These are phyloP conservation scores for Verticillium tricorpus DNA, from an alignment of 2,329 filamentous ascomycete genomes.

Conservation along the genomic window DNA sequence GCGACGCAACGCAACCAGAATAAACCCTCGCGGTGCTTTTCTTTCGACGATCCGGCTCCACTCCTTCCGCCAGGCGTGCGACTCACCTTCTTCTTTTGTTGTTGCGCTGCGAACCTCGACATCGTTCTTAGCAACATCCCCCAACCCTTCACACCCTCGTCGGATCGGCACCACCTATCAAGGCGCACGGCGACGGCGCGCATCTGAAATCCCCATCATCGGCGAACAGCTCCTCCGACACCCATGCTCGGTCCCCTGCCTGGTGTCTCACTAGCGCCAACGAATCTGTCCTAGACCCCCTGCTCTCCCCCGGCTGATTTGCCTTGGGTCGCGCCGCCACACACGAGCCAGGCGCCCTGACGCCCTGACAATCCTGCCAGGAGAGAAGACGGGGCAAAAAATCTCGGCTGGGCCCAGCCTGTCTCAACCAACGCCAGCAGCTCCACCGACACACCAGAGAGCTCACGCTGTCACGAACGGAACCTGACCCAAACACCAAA, in stretches of 20 bases:
- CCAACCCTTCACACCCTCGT: background rate
- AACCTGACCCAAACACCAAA: slow-evolving; percentile 1
- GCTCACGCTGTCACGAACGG: background rate
- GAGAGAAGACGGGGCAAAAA: slow-evolving; percentile 1
- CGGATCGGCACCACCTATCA: background rate
- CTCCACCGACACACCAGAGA: slow-evolving; percentile 3
- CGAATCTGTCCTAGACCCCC: slow-evolving; percentile 13
- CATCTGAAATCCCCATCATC: background rate
- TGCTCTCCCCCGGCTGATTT: slow-evolving; percentile 13
- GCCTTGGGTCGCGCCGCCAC: slow-evolving; percentile 13
- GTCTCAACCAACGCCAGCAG: slow-evolving; percentile 1
- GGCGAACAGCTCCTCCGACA: background rate
- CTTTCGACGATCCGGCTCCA: background rate
- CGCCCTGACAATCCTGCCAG: background rate
- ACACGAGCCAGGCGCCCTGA: slow-evolving; percentile 1
- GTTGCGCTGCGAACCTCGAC: background rate
- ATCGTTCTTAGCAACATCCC: background rate
- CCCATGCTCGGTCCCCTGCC: slow-evolving; percentile 3
- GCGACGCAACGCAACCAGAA: background rate
- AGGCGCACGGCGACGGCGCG: background rate
- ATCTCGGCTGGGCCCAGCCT: slow-evolving; percentile 4
- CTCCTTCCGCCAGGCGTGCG: background rate
- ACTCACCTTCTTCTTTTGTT: background rate
- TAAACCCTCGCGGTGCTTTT: background rate
- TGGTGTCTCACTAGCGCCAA: slow-evolving; percentile 15